A percentile compares a stretch with the other conserved stretches of the same genome.
phyloP scores from a whole-genome alignment of 164 flowering plant genomes.

The Euptelea pleiosperma region DNA sequence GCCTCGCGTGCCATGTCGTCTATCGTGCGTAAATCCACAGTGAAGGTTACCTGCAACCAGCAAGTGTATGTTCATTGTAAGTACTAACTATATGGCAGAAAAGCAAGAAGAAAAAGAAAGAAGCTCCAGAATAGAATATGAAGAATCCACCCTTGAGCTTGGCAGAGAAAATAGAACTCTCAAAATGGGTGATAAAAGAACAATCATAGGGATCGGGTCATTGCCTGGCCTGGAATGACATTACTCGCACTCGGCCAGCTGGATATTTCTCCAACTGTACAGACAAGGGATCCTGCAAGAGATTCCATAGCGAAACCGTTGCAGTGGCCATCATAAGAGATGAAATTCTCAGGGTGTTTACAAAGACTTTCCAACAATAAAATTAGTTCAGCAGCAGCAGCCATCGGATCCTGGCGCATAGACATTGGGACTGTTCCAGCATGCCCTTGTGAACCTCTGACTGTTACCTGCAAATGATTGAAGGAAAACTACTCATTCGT shows the following conservation, averaged over 20 bases:
- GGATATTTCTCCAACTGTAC: conserved; percentile 97
- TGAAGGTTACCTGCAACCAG: conserved; percentile 72
- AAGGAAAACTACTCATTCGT: conserved; percentile 4
- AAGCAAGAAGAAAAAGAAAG: not conserved
- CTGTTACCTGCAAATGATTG: conserved; percentile 63
- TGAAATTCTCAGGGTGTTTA: conserved; percentile 59
- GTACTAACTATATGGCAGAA: not conserved
- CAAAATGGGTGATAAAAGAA: not conserved
- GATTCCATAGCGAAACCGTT: conserved; percentile 38
- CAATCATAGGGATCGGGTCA: conserved; percentile 11
- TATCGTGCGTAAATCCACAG: conserved; percentile 84
- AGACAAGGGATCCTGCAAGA: conserved; percentile 77
- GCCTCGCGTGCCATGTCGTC: conserved; percentile 85
- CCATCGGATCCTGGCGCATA: conserved; percentile 93
- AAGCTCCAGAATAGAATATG: not conserved
- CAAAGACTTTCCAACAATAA: conserved; percentile 75
- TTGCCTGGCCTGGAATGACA: conserved; percentile 98
- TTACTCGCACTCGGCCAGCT: conserved; percentile 98
- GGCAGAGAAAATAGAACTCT: not conserved
- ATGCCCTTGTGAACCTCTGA: conserved; percentile 95
- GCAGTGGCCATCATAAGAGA: conserved; percentile 58
- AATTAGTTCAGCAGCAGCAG: conserved; percentile 91
- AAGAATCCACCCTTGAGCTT: not conserved
- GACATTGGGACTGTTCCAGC: conserved; percentile 99
- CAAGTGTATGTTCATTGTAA: not conserved